Evolutionary conservation across 768 basidiomycete species (phyloP).

Genomic region (Cyathus striatus): DNA sequence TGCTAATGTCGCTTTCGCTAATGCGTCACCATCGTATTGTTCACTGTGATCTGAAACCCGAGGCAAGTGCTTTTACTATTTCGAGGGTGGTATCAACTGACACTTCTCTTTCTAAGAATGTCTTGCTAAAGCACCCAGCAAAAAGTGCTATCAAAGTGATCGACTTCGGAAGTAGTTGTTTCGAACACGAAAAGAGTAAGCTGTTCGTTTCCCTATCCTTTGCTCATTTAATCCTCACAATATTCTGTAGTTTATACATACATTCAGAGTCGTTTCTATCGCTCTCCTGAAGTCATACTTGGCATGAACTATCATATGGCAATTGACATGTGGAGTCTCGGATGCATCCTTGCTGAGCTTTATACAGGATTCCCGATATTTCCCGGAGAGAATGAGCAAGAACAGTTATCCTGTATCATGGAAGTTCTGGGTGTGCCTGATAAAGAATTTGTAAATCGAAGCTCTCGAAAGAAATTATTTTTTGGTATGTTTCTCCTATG

Average conservation of each 20-base stretch:
- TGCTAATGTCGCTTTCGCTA: conserved; percentile 84
- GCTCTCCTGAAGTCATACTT: conserved; percentile 98
- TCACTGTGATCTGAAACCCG: conserved; percentile 98
- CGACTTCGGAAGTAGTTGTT: conserved; percentile 97
- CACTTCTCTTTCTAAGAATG: conserved; percentile 56
- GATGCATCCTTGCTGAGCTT: conserved; percentile 95
- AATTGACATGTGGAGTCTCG: conserved; percentile 99
- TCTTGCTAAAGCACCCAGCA: conserved; percentile 88
- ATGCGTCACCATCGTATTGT: conserved; percentile 98
- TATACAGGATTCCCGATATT: conserved; percentile 98
- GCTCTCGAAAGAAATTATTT: conserved; percentile 90
- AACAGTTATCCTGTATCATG: conserved; percentile 98
- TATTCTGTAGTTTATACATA: conserved; percentile 93
- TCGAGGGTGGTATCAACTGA: background rate
- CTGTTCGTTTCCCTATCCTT: conserved; percentile 4
- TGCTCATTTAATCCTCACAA: conserved; percentile 5
- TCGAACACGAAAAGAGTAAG: conserved; percentile 97
- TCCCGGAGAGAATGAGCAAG: conserved; percentile 98
- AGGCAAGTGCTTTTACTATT: conserved; percentile 48
- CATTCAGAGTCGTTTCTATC: conserved; percentile 99
- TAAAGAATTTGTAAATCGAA: conserved; percentile 90
- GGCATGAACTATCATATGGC: conserved; percentile 99
- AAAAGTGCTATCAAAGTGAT: conserved; percentile 98
- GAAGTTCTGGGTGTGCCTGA: conserved; percentile 96
- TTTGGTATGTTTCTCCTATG: conserved; percentile 81